Evolutionary conservation across 202 grass and related monocot species (phyloP), one percentile per base, ranked within the genome.

Genomic region (Saccharum hybrid): DNA sequence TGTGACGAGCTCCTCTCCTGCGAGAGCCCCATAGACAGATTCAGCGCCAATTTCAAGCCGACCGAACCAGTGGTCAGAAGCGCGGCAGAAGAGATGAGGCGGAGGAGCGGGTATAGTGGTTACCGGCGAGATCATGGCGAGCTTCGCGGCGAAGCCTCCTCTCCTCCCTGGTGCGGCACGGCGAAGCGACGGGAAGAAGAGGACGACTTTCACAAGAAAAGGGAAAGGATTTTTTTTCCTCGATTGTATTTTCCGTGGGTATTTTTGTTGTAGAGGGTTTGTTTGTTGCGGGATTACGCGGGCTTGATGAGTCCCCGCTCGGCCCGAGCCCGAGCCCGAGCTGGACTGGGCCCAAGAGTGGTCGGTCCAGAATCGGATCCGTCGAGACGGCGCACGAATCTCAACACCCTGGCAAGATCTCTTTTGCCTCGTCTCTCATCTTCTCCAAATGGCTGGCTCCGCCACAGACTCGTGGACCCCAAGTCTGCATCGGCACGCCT

Each of bases 41-140:
- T 83, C 78, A 94, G 76, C 51, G 11, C 28, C 48, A 85, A 33
- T 49, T 73, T 71, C 28, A 66, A 72, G 10, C 22, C 6, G 14
- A 22, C 40, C 0, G 36, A 3, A 4, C 16, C 5, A 41, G 21
- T 4, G 19, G 23, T 4, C 37, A 16, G 66, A 5, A 18, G 14
- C 33, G 15, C 39, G 66, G 15, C 1, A 30, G 36, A 26, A 31
- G 37, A 46, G 70, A 68, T 77, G 64, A 67, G 6, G 76, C 16
- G 56, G 19, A 73, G 43, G 54, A 68, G 19, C 2, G 40, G 41
- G 60, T 49, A 7, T 14, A 16, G 54, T 33, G 40, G 33, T 81
- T 95, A 95, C 93, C 85, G 93, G 66, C 46, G 93, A 90, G 81
- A 92, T 95, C 93, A 95, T 95, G 75, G 80, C 59, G 78, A 86